Percentiles rank a stretch among this genome's conserved stretches.
phyloP scores from a whole-genome alignment of 257 asterid species.

The Salvia hispanica region DNA sequence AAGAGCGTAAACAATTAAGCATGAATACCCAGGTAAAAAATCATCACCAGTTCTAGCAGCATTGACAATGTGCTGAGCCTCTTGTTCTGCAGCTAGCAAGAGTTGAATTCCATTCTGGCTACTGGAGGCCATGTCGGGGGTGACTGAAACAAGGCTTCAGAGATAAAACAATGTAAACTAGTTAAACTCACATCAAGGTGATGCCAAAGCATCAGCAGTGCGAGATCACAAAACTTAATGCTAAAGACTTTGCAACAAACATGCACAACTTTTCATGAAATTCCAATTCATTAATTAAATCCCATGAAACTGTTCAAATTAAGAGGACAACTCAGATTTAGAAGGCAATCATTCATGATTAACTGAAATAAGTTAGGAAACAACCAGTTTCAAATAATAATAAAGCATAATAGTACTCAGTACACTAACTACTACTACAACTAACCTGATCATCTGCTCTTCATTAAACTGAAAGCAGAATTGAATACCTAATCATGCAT shows the following conservation, averaged over 20 bases:
- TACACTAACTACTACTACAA: no score
- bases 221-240: background rate
- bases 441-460: background rate
- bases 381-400: conserved; percentile 2
- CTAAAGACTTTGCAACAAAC: background rate
- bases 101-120: conserved; percentile 61
- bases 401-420: background rate
- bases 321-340: background rate
- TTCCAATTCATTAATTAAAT: background rate
- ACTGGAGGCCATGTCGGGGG: conserved; percentile 46
- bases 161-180: background rate
- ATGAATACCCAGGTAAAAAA: conserved; percentile 8
- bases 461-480: no score
- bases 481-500: background rate
- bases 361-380: conserved; percentile 2
- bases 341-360: background rate
- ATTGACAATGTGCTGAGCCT: conserved; percentile 63
- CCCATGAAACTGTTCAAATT: background rate
- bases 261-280: conserved; percentile 5
- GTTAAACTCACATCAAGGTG: conserved; percentile 13
- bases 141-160: conserved; percentile 33
- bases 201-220: background rate
- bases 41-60: conserved; percentile 56
- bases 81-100: conserved; percentile 63
- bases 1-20: background rate